phyloP scores from a whole-genome alignment of 257 asterid species.

The Gentiana macrophylla region DNA sequence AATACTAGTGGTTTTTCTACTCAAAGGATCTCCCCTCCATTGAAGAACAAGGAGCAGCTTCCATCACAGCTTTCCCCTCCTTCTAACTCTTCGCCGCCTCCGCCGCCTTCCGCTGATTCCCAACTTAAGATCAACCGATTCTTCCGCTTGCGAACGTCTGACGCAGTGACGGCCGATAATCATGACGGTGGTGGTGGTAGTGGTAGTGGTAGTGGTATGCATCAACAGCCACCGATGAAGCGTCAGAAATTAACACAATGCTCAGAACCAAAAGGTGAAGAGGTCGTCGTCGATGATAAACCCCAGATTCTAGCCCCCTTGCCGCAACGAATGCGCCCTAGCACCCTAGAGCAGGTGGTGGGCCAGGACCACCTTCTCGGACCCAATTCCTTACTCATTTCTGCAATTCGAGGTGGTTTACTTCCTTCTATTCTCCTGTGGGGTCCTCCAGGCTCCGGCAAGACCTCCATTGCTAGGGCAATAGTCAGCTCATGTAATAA shows the following conservation, averaged over 20 bases:
- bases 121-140: constrained; percentile 72
- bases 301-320: constrained; percentile 40
- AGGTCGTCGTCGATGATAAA: not conserved
- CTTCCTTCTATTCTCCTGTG: constrained; percentile 67
- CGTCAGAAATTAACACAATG: constrained; percentile 23
- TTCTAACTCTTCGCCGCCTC: constrained; percentile 8
- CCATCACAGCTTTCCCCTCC: not conserved
- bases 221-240: constrained; percentile 13
- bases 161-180: constrained; percentile 9
- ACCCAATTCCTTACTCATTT: constrained; percentile 38
- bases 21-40: not conserved
- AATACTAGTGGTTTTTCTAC: too few species aligned
- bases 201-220: constrained; percentile 12
- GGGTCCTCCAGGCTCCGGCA: constrained; percentile 95
- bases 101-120: constrained; percentile 13
- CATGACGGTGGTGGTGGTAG: constrained; percentile 7
- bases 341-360: constrained; percentile 53
- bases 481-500: constrained; percentile 29
- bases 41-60: not conserved
- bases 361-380: constrained; percentile 79
- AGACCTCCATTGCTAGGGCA: constrained; percentile 78
- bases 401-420: constrained; percentile 39
- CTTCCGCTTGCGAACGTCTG: constrained; percentile 18
- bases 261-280: constrained; percentile 1
- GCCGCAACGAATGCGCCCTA: constrained; percentile 78